Conservation (phyloP, 202 grass and related monocot genomes). For the Carex arenaria region DNA sequence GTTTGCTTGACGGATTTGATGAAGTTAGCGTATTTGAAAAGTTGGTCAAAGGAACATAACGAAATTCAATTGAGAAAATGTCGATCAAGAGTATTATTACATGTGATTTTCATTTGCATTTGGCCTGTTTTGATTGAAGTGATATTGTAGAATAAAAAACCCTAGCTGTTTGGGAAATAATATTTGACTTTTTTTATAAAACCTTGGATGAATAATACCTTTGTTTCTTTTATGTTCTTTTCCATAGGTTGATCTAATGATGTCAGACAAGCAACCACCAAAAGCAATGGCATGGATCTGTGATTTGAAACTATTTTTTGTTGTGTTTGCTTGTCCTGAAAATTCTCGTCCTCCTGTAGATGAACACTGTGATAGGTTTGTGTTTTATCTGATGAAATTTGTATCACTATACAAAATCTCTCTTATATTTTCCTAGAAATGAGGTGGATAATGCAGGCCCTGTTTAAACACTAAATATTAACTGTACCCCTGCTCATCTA, state of each 20-base stretch:
- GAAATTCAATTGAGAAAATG: not conserved
- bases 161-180: not conserved
- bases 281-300: conserved; percentile 61
- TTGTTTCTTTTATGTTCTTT: not conserved
- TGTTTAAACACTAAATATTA: not conserved
- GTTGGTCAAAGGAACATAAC: not conserved
- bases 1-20: conserved; percentile 2
- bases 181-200: not conserved
- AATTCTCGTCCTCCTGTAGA: conserved; percentile 41
- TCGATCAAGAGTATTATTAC: not conserved
- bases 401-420: not conserved
- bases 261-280: conserved; percentile 71
- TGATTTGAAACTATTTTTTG: conserved; percentile 75
- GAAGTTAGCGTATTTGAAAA: not conserved
- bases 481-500: not conserved
- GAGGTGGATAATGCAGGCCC: not conserved
- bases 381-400: conserved; percentile 23
- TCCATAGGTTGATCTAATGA: conserved; percentile 85
- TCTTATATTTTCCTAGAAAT: not conserved
- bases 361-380: conserved; percentile 69
- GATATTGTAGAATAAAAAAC: not conserved
- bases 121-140: not conserved
- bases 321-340: conserved; percentile 74
- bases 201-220: not conserved
- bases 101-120: not conserved